Conservation (phyloP, 176 grass and related monocot species). For the Eleusine indica region DNA sequence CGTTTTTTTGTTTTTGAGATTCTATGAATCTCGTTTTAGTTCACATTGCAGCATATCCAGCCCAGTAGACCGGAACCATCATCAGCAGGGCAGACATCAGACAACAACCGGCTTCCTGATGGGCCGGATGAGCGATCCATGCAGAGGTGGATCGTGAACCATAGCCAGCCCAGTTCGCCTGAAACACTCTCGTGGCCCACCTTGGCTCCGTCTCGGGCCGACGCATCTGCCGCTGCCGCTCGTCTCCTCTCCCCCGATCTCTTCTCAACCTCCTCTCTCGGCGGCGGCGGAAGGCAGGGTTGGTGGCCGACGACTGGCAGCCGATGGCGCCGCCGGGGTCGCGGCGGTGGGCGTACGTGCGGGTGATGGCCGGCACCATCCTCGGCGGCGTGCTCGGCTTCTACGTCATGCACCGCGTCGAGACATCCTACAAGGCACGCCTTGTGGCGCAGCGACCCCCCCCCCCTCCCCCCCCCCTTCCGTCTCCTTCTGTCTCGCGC, state of each 20-base stretch:
- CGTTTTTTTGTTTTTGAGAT: too few species aligned
- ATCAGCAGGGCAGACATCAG: too few species aligned
- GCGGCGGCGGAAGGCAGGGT: background rate
- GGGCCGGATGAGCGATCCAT: background rate
- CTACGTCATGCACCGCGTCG: conserved; percentile 88
- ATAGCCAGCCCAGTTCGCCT: background rate
- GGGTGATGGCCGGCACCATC: conserved; percentile 74
- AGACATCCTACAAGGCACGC: conserved; percentile 80
- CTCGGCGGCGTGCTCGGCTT: conserved; percentile 76
- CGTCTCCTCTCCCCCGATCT: background rate
- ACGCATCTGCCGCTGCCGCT: background rate
- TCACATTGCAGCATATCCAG: too few species aligned
- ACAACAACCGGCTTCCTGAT: background rate
- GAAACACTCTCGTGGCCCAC: background rate
- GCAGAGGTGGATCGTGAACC: background rate
- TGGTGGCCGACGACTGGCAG: background rate
- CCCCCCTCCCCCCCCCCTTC: too few species aligned
- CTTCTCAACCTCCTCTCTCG: background rate
- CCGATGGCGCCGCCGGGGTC: conserved; percentile 51
- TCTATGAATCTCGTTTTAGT: too few species aligned
- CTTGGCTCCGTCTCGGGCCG: background rate
- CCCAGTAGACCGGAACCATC: too few species aligned
- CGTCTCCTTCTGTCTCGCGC: background rate
- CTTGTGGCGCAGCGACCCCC: background rate
- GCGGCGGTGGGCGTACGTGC: conserved; percentile 65